Evolutionary conservation across 2,329 filamentous ascomycete species (phyloP).

Genomic region (Hypoxylon sp.): DNA sequence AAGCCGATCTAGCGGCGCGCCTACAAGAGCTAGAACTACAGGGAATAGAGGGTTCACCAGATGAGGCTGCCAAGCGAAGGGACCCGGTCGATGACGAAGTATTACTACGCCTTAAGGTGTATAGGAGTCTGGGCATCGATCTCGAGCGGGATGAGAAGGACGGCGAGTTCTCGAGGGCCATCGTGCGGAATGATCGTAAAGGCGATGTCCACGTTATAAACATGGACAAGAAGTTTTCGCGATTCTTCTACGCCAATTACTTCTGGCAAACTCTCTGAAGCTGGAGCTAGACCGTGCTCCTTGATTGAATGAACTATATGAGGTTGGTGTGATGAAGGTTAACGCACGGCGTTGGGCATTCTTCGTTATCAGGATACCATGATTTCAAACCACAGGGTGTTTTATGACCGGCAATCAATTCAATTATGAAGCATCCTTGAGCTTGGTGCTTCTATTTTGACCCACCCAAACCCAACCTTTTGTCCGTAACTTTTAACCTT

Average conservation of each 20-base stretch:
- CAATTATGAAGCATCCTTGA: slow-evolving; percentile 11
- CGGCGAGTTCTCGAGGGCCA: slow-evolving; percentile 87
- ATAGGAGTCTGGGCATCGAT: slow-evolving; percentile 91
- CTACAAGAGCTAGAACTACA: slow-evolving; percentile 89
- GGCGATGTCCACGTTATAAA: slow-evolving; percentile 96
- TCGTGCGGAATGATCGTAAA: slow-evolving; percentile 87
- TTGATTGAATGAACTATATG: not conserved
- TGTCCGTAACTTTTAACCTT: slow-evolving; percentile 17
- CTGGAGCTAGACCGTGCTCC: not conserved
- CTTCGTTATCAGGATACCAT: slow-evolving; percentile 42
- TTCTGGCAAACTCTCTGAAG: slow-evolving; percentile 89
- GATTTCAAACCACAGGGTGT: slow-evolving; percentile 8
- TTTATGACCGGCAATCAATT: slow-evolving; percentile 9
- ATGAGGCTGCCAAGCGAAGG: slow-evolving; percentile 52
- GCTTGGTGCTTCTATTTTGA: slow-evolving; percentile 17
- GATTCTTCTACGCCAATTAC: slow-evolving; percentile 94
- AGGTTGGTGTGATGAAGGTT: slow-evolving; percentile 16
- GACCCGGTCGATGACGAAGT: slow-evolving; percentile 75
- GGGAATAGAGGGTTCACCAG: slow-evolving; percentile 79
- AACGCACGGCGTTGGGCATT: slow-evolving; percentile 46
- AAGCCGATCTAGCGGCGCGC: slow-evolving; percentile 80
- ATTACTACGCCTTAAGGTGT: slow-evolving; percentile 86
- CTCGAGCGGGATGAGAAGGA: slow-evolving; percentile 80
- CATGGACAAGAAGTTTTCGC: slow-evolving; percentile 91
- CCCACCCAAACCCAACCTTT: slow-evolving; percentile 8